Evolutionary conservation across 306 rosid genomes (phyloP).

Genomic region (Bauhinia variegata): DNA sequence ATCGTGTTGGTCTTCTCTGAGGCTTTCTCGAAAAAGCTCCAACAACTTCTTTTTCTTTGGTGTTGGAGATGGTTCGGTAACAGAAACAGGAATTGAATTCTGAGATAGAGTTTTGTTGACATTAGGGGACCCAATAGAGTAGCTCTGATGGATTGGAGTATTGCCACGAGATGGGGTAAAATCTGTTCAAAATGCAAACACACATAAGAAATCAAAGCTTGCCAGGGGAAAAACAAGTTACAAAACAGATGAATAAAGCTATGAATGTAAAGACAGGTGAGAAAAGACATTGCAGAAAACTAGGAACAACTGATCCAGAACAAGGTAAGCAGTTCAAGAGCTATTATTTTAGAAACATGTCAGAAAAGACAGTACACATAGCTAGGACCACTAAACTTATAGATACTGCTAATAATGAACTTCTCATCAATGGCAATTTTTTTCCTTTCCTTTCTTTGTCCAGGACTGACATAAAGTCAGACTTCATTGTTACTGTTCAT

Average conservation of each 20-base stretch:
- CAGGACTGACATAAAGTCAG: conserved; percentile 1
- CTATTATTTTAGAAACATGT: too few relatives aligned
- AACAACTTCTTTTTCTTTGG: conserved; percentile 65
- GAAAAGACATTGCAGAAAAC: too few relatives aligned
- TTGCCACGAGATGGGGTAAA: conserved; percentile 82
- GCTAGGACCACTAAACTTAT: too few relatives aligned
- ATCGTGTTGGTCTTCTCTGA: conserved; percentile 38
- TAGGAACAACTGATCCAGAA: too few relatives aligned
- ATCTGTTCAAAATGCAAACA: conserved; percentile 49
- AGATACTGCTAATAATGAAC: conserved; percentile 2
- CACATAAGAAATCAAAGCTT: conserved; percentile 21
- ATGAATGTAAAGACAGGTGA: too few relatives aligned
- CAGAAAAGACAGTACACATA: too few relatives aligned
- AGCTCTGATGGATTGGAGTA: conserved; percentile 67
- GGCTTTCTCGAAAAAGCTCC: conserved; percentile 78
- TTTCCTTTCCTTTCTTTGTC: neutral
- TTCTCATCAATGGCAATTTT: neutral
- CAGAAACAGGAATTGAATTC: conserved; percentile 39
- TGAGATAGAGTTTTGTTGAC: conserved; percentile 42
- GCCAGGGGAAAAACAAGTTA: conserved; percentile 2
- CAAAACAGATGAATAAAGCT: neutral
- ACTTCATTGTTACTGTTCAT: conserved; percentile 1
- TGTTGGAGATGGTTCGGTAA: conserved; percentile 54
- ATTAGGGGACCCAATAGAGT: conserved; percentile 33
- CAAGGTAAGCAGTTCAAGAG: neutral